These are phyloP conservation scores for Circinella umbellata DNA, from an alignment of 371 early-diverging fungal genomes.

Conservation along the genomic window DNA sequence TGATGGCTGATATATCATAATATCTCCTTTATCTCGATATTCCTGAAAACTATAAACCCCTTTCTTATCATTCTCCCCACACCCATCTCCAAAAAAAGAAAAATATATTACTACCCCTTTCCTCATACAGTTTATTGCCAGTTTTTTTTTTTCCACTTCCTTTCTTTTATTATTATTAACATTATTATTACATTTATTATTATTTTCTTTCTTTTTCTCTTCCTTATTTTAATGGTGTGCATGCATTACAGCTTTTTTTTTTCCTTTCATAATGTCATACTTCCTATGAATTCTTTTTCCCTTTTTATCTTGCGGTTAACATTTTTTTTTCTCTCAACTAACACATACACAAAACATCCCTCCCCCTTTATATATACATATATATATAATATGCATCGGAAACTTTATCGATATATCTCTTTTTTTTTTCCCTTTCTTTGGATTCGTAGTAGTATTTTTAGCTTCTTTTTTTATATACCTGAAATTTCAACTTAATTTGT, in stretches of 20 bases:
- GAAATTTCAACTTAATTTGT: neutral
- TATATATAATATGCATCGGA: conserved; percentile 3
- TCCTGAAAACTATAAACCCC: neutral
- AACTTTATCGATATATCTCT: neutral
- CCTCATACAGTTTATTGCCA: too few relatives aligned
- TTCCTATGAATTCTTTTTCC: conserved; percentile 8
- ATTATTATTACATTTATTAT: neutral
- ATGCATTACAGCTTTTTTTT: neutral
- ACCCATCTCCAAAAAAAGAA: neutral
- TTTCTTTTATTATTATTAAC: neutral
- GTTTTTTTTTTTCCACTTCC: too few relatives aligned
- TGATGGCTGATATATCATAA: conserved; percentile 16
- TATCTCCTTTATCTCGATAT: neutral
- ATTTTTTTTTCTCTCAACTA: neutral
- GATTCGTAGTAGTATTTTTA: conserved; percentile 10
- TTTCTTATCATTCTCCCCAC: neutral
- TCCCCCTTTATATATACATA: too few relatives aligned
- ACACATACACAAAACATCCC: neutral
- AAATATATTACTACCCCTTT: too few relatives aligned
- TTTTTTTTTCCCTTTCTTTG: conserved; percentile 1
- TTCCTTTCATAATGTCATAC: conserved; percentile 6
- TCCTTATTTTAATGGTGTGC: conserved; percentile 14
- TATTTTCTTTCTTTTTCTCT: conserved; percentile 1
- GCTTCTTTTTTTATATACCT: neutral
- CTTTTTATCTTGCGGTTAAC: neutral